Evolutionary conservation across 1,139 yeast genomes (phyloP).

Genomic region (Suhomyces bokatorum): DNA sequence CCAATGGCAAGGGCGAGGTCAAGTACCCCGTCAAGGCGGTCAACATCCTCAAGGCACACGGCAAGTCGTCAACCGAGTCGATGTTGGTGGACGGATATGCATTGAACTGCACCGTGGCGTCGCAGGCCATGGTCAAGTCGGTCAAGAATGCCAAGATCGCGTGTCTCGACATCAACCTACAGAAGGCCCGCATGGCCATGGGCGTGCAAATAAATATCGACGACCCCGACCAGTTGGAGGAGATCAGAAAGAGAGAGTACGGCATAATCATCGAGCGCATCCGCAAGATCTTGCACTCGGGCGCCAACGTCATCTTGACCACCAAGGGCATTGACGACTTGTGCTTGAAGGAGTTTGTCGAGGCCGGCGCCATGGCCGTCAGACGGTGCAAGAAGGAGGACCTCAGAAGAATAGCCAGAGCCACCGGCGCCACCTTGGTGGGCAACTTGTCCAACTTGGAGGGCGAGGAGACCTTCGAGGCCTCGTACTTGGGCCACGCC

Average conservation of each 20-base stretch:
- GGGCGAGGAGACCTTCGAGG: conserved; percentile 96
- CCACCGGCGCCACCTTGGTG: conserved; percentile 93
- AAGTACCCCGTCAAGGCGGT: conserved; percentile 98
- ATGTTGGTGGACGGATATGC: conserved; percentile 92
- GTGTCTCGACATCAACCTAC: conserved; percentile 88
- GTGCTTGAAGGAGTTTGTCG: conserved; percentile 93
- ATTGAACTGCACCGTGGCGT: conserved; percentile 93
- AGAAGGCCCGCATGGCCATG: conserved; percentile 96
- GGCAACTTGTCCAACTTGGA: conserved; percentile 89
- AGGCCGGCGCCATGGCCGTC: conserved; percentile 95
- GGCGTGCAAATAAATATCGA: conserved; percentile 97
- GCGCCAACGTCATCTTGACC: conserved; percentile 95
- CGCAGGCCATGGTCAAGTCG: conserved; percentile 90
- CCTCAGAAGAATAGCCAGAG: conserved; percentile 93
- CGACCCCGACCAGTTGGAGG: conserved; percentile 96
- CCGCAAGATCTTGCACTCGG: conserved; percentile 81
- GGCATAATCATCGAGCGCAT: conserved; percentile 90
- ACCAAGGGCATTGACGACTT: conserved; percentile 98
- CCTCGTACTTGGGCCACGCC: conserved; percentile 83
- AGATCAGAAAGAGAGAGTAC: conserved; percentile 90
- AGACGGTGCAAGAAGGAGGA: conserved; percentile 98
- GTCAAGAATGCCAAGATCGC: conserved; percentile 83
- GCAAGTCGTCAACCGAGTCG: conserved; percentile 87
- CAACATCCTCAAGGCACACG: conserved; percentile 93
- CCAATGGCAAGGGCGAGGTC: conserved; percentile 81